These are phyloP conservation scores for Hippophae rhamnoides DNA, from an alignment of 306 rosid genomes.

Conservation along the genomic window DNA sequence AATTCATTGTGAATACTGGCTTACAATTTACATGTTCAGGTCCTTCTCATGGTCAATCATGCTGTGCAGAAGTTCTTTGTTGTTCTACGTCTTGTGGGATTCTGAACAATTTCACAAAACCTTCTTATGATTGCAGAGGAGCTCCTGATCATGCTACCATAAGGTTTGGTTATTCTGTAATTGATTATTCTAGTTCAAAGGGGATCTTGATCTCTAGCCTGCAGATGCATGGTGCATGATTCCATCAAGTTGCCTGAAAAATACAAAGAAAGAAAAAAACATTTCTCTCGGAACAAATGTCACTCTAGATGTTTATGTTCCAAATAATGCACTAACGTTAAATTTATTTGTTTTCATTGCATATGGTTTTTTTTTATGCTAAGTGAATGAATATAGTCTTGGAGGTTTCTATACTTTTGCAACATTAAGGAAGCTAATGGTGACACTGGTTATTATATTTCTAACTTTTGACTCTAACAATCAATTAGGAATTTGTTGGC, in stretches of 20 bases:
- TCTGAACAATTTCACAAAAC: constrained; percentile 37
- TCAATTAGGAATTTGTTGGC: too few species aligned
- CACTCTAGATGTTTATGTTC: too few species aligned
- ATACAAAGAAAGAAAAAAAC: background rate
- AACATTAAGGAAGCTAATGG: too few species aligned
- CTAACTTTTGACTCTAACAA: too few species aligned
- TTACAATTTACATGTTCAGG: constrained; percentile 19
- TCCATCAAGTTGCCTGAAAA: background rate
- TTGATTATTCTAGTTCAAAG: constrained; percentile 10
- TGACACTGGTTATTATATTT: too few species aligned
- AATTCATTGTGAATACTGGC: background rate
- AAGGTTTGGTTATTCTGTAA: constrained; percentile 33
- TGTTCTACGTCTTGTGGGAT: constrained; percentile 42
- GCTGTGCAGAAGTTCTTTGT: constrained; percentile 55
- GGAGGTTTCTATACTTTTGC: too few species aligned
- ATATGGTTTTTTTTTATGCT: too few species aligned
- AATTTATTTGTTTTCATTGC: too few species aligned
- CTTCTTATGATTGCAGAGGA: constrained; percentile 47
- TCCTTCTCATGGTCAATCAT: constrained; percentile 19
- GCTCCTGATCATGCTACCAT: constrained; percentile 30
- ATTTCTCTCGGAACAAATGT: too few species aligned
- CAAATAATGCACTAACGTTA: too few species aligned
- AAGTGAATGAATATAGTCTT: too few species aligned
- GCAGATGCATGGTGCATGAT: background rate
- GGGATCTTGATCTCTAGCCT: constrained; percentile 3